phyloP scores from a whole-genome alignment of 805 yeast species.

The Phaffomyces thermotolerans region DNA sequence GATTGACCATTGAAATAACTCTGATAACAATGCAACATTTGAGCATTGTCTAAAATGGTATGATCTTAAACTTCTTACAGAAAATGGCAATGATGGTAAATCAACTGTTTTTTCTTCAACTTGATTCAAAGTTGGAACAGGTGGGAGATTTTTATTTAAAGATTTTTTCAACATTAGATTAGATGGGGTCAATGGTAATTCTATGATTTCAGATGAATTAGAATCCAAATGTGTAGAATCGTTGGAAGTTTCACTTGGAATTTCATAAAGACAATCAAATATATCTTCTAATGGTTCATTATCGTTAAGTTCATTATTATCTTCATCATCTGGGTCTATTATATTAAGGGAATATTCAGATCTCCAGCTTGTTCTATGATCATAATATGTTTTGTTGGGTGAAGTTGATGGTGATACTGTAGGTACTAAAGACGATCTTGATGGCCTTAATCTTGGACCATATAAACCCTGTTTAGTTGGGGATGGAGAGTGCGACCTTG shows the following conservation, averaged over 20 bases:
- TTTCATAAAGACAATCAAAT: background rate
- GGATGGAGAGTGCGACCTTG: slow-evolving; percentile 12
- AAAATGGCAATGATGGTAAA: slow-evolving; percentile 51
- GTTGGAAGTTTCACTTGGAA: slow-evolving; percentile 6
- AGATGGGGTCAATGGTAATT: slow-evolving; percentile 11
- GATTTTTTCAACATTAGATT: background rate
- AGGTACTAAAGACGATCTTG: slow-evolving; percentile 1
- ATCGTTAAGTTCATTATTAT: background rate
- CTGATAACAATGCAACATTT: slow-evolving; percentile 39
- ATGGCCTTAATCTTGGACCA: slow-evolving; percentile 20
- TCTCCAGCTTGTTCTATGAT: slow-evolving; percentile 23
- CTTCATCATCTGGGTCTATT: slow-evolving; percentile 7
- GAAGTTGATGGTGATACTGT: slow-evolving; percentile 18
- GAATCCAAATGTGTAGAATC: background rate
- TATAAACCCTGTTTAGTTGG: slow-evolving; percentile 12
- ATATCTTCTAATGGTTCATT: background rate
- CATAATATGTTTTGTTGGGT: slow-evolving; percentile 21
- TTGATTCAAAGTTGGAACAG: slow-evolving; percentile 31
- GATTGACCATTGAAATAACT: slow-evolving; percentile 47
- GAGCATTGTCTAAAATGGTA: slow-evolving; percentile 43
- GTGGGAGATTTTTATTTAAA: slow-evolving; percentile 28
- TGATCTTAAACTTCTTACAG: slow-evolving; percentile 40
- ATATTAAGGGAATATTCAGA: slow-evolving; percentile 20
- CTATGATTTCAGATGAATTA: slow-evolving; percentile 3
- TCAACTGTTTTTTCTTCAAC: slow-evolving; percentile 29